A percentile compares a stretch with the other conserved stretches of the same genome.
Evolutionary conservation across 495 filamentous ascomycete species (phyloP).

Genomic region (Extremus antarcticus): DNA sequence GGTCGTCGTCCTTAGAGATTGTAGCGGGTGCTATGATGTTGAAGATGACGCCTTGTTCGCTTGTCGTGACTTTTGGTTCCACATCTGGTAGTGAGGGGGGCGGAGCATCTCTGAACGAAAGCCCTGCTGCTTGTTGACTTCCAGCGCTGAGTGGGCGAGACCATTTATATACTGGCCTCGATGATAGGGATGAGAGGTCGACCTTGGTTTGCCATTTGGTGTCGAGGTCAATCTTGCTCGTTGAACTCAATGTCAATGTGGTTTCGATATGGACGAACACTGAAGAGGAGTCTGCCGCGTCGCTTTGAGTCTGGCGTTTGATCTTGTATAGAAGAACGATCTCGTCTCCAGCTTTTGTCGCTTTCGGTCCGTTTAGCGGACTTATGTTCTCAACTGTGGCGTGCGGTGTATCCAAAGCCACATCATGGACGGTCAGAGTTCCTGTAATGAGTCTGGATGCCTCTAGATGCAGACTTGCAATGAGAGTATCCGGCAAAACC

Average conservation of each 20-base stretch:
- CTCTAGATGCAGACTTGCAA: constrained; percentile 16
- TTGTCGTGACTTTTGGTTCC: neutral
- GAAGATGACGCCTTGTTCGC: constrained; percentile 2
- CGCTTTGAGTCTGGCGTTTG: neutral
- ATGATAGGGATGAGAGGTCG: neutral
- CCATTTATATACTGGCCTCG: constrained; percentile 7
- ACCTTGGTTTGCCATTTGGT: constrained; percentile 4
- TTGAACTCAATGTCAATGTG: neutral
- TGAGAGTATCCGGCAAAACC: neutral
- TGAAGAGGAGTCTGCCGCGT: neutral
- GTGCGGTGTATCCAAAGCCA: neutral
- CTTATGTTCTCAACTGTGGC: neutral
- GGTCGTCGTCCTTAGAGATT: neutral
- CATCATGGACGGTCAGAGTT: neutral
- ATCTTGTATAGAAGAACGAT: constrained; percentile 8
- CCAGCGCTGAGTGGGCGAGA: neutral
- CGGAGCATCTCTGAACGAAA: neutral
- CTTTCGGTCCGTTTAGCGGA: neutral
- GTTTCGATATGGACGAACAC: neutral
- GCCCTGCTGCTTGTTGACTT: neutral
- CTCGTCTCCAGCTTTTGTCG: constrained; percentile 8
- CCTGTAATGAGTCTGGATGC: constrained; percentile 7
- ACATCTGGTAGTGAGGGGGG: neutral
- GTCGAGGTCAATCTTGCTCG: constrained; percentile 1
- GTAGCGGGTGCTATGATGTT: constrained; percentile 5